A percentile compares a stretch with the other conserved stretches of the same genome.
phyloP scores from a whole-genome alignment of 768 basidiomycete species.

The Rhodotorula toruloides region DNA sequence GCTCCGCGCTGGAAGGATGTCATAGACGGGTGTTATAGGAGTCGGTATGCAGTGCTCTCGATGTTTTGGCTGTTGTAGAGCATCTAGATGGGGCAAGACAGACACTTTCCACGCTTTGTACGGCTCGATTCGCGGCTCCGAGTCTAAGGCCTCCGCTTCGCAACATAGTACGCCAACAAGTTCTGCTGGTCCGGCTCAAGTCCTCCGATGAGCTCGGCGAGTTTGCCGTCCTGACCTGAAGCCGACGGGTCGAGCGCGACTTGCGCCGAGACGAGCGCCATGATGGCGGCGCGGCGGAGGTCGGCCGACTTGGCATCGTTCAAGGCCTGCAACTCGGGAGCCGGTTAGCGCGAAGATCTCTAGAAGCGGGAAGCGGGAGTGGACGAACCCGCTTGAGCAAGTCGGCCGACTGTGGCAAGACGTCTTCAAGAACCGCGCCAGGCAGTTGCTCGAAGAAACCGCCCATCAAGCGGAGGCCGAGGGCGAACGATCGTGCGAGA shows the following conservation, averaged over 20 bases:
- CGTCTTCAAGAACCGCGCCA: constrained; percentile 41
- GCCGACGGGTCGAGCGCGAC: constrained; percentile 13
- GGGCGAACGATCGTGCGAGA: constrained; percentile 20
- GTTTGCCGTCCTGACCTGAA: not conserved
- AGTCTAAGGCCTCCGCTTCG: constrained; percentile 8
- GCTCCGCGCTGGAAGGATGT: not conserved
- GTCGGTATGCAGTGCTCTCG: too few species aligned
- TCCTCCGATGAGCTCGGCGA: constrained; percentile 33
- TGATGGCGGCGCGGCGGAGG: constrained; percentile 33
- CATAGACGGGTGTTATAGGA: not conserved
- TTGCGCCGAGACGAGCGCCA: constrained; percentile 33
- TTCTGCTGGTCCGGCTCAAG: constrained; percentile 34
- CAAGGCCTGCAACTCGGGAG: constrained; percentile 22
- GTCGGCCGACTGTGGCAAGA: constrained; percentile 20
- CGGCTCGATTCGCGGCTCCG: not conserved
- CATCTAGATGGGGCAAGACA: too few species aligned
- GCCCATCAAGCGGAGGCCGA: constrained; percentile 37
- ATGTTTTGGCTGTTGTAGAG: too few species aligned
- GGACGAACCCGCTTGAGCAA: constrained; percentile 36
- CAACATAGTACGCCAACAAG: constrained; percentile 22
- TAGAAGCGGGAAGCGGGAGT: not conserved
- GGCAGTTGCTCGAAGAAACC: constrained; percentile 34
- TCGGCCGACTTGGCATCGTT: constrained; percentile 26
- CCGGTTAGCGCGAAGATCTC: too few species aligned
- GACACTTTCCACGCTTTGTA: too few species aligned